phyloP scores from a whole-genome alignment of 192 early-diverging fungal genomes.

The Coemansia sp. region DNA sequence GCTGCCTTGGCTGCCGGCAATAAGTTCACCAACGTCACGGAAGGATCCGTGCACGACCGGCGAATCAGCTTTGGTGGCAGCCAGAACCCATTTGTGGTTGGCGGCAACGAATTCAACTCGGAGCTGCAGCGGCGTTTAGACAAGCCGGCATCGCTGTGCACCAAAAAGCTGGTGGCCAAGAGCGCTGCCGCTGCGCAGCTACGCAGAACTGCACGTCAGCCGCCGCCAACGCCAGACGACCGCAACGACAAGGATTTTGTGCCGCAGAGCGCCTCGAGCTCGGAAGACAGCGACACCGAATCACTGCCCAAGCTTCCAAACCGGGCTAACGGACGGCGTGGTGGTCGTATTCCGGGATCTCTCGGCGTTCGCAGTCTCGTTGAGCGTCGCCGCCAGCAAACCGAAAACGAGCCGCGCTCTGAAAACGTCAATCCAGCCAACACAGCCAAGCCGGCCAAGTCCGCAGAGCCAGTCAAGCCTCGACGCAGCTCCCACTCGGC shows the following conservation, averaged over 20 bases:
- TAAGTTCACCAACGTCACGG: constrained; percentile 12
- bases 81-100: constrained; percentile 39
- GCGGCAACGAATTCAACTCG: constrained; percentile 35
- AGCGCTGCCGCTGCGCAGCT: constrained; percentile 33
- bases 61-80: constrained; percentile 42
- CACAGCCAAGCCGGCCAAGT: neutral
- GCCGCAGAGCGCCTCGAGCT: constrained; percentile 5
- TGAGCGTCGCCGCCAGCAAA: constrained; percentile 14
- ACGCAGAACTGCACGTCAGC: constrained; percentile 14
- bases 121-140: constrained; percentile 29
- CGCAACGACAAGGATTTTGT: constrained; percentile 38
- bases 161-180: constrained; percentile 24
- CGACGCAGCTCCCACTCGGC: neutral
- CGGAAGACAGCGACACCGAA: constrained; percentile 5
- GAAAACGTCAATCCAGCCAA: neutral
- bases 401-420: neutral
- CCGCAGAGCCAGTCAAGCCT: neutral
- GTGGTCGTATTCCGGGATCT: constrained; percentile 22
- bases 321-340: neutral
- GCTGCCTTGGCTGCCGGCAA: neutral
- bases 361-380: constrained; percentile 37
- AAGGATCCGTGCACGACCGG: constrained; percentile 47
- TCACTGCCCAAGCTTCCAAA: no score
- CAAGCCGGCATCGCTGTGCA: neutral
- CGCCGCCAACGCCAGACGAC: constrained; percentile 33